Percentiles rank a stretch among this genome's conserved stretches.
Evolutionary conservation across 169 alveolate genomes (phyloP).

Genomic region (Babesia ovis): DNA sequence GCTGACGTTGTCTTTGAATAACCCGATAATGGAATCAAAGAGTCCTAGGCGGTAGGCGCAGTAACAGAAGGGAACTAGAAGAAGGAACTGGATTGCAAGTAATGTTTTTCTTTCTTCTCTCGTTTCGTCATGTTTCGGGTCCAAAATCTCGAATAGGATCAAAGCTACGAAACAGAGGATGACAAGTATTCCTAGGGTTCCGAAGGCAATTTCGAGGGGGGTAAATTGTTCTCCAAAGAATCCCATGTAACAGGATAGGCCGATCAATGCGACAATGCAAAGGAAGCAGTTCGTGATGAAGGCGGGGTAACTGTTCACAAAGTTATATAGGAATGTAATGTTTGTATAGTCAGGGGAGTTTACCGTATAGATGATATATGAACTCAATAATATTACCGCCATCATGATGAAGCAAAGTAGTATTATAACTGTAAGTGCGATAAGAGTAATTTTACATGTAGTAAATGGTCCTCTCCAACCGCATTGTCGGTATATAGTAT

Average conservation of each 20-base stretch:
- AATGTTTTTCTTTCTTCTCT: not conserved
- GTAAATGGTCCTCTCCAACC: not conserved
- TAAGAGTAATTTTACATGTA: not conserved
- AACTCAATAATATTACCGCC: too few relatives aligned
- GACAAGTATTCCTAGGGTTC: not conserved
- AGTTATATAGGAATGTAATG: too few relatives aligned
- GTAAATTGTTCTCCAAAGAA: not conserved
- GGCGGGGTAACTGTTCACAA: not conserved
- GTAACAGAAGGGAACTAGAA: not conserved
- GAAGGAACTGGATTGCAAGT: not conserved
- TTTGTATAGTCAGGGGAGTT: too few relatives aligned
- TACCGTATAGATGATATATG: too few relatives aligned
- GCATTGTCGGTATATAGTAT: not conserved
- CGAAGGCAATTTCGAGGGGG: not conserved
- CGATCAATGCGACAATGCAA: not conserved
- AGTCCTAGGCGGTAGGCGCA: not conserved
- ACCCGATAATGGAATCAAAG: not conserved
- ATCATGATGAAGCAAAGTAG: not conserved
- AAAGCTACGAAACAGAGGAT: not conserved
- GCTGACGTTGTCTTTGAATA: too few relatives aligned
- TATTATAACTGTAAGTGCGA: not conserved
- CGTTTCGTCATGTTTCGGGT: not conserved
- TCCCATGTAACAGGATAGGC: not conserved
- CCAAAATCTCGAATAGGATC: not conserved
- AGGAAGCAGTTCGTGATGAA: not conserved